Evolutionary conservation across 805 yeast species (phyloP).

Genomic region (Ogataea naganishii): DNA sequence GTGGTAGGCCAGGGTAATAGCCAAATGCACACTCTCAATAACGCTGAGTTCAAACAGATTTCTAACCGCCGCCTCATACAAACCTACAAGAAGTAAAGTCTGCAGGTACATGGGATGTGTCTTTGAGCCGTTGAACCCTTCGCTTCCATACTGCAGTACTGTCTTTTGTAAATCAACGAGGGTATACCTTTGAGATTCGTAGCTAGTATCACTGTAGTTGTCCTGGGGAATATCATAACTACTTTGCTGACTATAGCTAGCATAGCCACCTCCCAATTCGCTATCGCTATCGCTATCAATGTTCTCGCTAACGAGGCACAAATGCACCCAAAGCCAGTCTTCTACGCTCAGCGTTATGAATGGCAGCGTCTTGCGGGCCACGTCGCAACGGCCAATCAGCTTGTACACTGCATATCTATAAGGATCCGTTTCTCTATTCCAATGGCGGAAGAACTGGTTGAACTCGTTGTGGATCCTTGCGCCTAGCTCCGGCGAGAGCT

Average conservation of each 20-base stretch:
- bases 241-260: too few species aligned
- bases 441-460: slow-evolving; percentile 67
- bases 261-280: too few species aligned
- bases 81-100: slow-evolving; percentile 64
- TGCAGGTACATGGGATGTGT: slow-evolving; percentile 69
- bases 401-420: slow-evolving; percentile 86
- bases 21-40: slow-evolving; percentile 83
- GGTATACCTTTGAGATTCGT: slow-evolving; percentile 67
- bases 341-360: slow-evolving; percentile 70
- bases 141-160: slow-evolving; percentile 63
- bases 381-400: slow-evolving; percentile 82
- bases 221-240: too few species aligned
- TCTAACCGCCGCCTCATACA: slow-evolving; percentile 73
- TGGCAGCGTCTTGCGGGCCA: slow-evolving; percentile 58
- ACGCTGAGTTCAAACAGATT: slow-evolving; percentile 56
- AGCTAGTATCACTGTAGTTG: too few species aligned
- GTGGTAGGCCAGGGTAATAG: slow-evolving; percentile 69
- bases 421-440: slow-evolving; percentile 68
- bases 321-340: slow-evolving; percentile 96
- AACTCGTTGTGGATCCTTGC: slow-evolving; percentile 73
- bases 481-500: slow-evolving; percentile 56
- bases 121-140: slow-evolving; percentile 56
- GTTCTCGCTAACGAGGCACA: slow-evolving; percentile 62
- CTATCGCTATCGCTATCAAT: slow-evolving; percentile 11
- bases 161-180: slow-evolving; percentile 66